Conservation (phyloP, 2,329 filamentous ascomycete species). For the Rhytidhysteron rufulum region DNA sequence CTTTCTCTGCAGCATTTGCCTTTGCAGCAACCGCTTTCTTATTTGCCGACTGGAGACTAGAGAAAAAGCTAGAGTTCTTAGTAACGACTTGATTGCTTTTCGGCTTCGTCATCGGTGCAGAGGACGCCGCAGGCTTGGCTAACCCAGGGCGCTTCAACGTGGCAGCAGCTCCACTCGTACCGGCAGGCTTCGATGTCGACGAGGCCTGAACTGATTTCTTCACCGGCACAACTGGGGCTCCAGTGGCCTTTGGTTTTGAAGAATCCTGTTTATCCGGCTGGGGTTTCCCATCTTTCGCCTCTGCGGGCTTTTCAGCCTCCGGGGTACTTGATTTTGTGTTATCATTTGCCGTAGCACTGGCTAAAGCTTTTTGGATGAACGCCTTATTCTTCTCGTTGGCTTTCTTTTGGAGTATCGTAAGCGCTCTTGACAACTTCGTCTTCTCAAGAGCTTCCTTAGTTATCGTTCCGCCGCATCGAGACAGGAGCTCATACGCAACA, state of each 20-base stretch:
- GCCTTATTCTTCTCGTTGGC: constrained; percentile 63
- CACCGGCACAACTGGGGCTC: constrained; percentile 9
- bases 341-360: constrained; percentile 39
- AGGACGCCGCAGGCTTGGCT: constrained; percentile 21
- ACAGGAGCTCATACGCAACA: constrained; percentile 52
- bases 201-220: constrained; percentile 15
- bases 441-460: constrained; percentile 58
- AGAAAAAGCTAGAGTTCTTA: constrained; percentile 45
- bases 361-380: constrained; percentile 56
- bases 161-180: constrained; percentile 6
- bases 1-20: constrained; percentile 23
- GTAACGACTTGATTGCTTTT: constrained; percentile 36
- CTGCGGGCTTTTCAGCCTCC: constrained; percentile 17
- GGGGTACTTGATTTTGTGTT: constrained; percentile 33
- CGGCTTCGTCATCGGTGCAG: constrained; percentile 19
- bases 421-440: constrained; percentile 63
- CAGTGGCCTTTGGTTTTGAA: constrained; percentile 21
- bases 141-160: constrained; percentile 22
- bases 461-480: constrained; percentile 56
- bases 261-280: constrained; percentile 16
- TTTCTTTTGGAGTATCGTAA: constrained; percentile 60
- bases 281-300: constrained; percentile 29
- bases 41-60: constrained; percentile 42
- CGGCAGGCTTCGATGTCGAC: constrained; percentile 1
- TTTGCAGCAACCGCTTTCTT: constrained; percentile 38